Percentiles rank a stretch among this genome's conserved stretches.
These are phyloP conservation scores for Heimioporus punctisporus DNA, from an alignment of 1,284 basidiomycete species.

Conservation along the genomic window DNA sequence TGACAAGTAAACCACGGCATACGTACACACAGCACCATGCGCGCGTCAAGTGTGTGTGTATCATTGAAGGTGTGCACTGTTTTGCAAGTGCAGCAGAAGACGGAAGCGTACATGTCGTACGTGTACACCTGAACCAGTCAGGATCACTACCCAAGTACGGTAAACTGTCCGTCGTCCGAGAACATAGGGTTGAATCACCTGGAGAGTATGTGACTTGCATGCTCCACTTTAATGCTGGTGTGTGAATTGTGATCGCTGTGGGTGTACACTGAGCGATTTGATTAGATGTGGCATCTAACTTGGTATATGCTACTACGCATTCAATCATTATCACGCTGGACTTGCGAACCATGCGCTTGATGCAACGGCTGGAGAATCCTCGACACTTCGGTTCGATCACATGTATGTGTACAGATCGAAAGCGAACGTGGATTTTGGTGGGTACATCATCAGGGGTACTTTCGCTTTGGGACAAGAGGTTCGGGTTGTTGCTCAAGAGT, in stretches of 20 bases:
- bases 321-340: constrained; percentile 83
- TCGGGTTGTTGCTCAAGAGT: constrained; percentile 86
- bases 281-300: constrained; percentile 67
- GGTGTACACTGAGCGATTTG: constrained; percentile 2
- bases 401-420: constrained; percentile 81
- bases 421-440: constrained; percentile 85
- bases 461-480: constrained; percentile 93
- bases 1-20: constrained; percentile 71
- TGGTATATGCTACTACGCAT: constrained; percentile 87
- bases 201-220: constrained; percentile 83
- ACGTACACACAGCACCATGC: constrained; percentile 81
- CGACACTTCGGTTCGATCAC: constrained; percentile 88
- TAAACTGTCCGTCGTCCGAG: constrained; percentile 77
- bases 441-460: constrained; percentile 87
- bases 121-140: constrained; percentile 72
- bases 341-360: constrained; percentile 80
- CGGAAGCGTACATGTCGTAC: constrained; percentile 83
- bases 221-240: constrained; percentile 77
- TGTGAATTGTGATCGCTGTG: constrained; percentile 11
- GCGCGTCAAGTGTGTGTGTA: constrained; percentile 80
- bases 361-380: constrained; percentile 83
- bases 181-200: constrained; percentile 66
- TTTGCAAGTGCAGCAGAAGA: constrained; percentile 89
- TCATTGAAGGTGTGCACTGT: constrained; percentile 84
- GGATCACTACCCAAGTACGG: constrained; percentile 75